These are phyloP conservation scores for Ophiostoma sp. DNA, from an alignment of 2,329 filamentous ascomycete genomes.

Conservation along the genomic window DNA sequence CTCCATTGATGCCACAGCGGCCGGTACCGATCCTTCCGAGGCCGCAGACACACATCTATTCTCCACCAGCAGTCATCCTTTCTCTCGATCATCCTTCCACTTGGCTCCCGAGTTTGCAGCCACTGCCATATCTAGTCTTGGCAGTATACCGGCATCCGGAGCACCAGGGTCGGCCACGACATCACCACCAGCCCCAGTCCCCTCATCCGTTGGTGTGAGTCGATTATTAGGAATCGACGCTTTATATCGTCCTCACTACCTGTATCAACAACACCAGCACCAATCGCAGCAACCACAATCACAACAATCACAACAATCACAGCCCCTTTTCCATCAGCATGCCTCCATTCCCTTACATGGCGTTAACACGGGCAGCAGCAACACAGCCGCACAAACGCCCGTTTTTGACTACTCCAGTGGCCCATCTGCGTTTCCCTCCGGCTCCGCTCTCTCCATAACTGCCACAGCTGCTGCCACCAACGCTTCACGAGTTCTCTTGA, in stretches of 20 bases:
- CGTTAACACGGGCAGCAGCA: not conserved
- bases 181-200: not conserved
- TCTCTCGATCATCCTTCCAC: not conserved
- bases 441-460: not conserved
- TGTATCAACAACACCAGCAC: not conserved
- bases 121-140: not conserved
- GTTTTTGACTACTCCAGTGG: constrained; percentile 13
- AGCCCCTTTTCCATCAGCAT: not conserved
- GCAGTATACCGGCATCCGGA: not conserved
- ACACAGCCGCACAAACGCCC: not conserved
- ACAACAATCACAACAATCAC: not conserved
- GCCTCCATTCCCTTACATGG: not conserved
- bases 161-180: not conserved
- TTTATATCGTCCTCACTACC: not conserved
- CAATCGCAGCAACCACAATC: not conserved
- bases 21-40: not conserved
- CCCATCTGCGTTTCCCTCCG: not conserved
- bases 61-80: not conserved
- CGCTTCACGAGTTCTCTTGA: not conserved
- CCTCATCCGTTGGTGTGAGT: not conserved
- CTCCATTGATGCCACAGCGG: not conserved
- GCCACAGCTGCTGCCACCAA: not conserved
- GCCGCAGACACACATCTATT: not conserved
- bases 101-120: not conserved
- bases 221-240: constrained; percentile 9